Evolutionary conservation across 805 yeast genomes (phyloP).

Genomic region (Spathaspora boniae): DNA sequence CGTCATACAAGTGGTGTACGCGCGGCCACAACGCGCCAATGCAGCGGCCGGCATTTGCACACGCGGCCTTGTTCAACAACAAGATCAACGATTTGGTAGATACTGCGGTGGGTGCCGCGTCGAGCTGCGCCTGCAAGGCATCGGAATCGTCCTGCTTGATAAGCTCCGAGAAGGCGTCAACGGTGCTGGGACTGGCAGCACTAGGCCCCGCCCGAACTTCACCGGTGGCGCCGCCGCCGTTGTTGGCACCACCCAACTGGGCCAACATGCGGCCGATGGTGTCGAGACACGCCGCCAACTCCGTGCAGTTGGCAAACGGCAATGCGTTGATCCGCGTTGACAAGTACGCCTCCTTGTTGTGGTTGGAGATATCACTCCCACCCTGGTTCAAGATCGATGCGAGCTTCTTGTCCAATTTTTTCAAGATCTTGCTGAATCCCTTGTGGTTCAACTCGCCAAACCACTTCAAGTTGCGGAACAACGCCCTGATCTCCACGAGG

Average conservation of each 20-base stretch:
- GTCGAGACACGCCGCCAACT: constrained; percentile 51
- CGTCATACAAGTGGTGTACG: constrained; percentile 48
- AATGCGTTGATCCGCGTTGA: constrained; percentile 67
- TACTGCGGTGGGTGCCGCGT: constrained; percentile 21
- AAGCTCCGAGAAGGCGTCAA: constrained; percentile 19
- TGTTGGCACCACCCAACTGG: constrained; percentile 40
- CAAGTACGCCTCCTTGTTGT: constrained; percentile 42
- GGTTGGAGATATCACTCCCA: constrained; percentile 20
- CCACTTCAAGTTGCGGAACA: constrained; percentile 85
- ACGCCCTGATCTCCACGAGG: constrained; percentile 69
- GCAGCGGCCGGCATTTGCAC: constrained; percentile 51
- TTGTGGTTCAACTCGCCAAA: constrained; percentile 88
- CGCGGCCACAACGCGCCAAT: constrained; percentile 53
- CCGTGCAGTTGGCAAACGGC: constrained; percentile 72
- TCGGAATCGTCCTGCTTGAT: constrained; percentile 42
- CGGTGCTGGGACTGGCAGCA: background rate
- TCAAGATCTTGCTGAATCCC: constrained; percentile 84
- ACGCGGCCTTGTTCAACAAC: constrained; percentile 62
- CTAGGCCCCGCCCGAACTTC: constrained; percentile 4
- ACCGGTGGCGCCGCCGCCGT: constrained; percentile 10
- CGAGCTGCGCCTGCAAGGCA: constrained; percentile 41
- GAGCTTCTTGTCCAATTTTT: constrained; percentile 82
- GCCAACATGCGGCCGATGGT: constrained; percentile 51
- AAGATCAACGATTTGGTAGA: constrained; percentile 54
- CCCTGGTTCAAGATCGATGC: constrained; percentile 16